Base-by-base conservation (phyloP, 169 alveolate species). In the Plasmodium vivax region DNA sequence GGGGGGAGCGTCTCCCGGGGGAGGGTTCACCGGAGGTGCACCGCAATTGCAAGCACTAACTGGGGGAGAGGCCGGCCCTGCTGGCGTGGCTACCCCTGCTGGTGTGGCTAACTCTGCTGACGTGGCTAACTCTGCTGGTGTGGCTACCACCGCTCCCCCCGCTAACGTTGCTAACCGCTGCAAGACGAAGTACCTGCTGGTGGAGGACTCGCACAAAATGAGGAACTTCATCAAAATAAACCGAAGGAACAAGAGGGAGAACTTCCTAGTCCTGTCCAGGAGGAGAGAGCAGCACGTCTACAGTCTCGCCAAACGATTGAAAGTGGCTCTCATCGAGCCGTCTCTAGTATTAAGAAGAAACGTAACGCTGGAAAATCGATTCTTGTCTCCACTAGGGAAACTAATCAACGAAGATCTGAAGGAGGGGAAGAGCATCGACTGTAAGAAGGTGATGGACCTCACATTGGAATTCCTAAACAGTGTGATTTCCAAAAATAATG, bases 211-310 rank as follows among this genome's bases (percentile, higher is more conserved):
- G 8, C 38, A 90, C 27, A 90, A 90, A 81, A 90, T 90, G 84
- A 90, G 90, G 23, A 80, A 34, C 19, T 90, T 90, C 51, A 90
- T 90, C 81, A 90, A 90, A 80, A 90, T 90, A 62, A 90, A 90
- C 51, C 80, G 41, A 90, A 79, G 32, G 72, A 90, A 56, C 4
- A 90, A 68, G 41, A 90, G 41, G 80, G 94, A 90, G 19, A 90
- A 90, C 58, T 80, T 90, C 3, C 14, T 90, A 56, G 32, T 90
- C 3, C 19, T 90, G 51, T 90, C 94, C 38, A 80, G 82, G 32
- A 0, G 56, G 9, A 19, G 54, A 41, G 74, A 80, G 43, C 10
- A 34, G 3, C 5, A 27, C 30, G 51, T 90, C 54, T 38, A 90
- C 58, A 23, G 19, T 19, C 56, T 90, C n/a, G 77, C 72, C 30